Evolutionary conservation across 768 basidiomycete species (phyloP).

Genomic region (Tephrocybe rancida): DNA sequence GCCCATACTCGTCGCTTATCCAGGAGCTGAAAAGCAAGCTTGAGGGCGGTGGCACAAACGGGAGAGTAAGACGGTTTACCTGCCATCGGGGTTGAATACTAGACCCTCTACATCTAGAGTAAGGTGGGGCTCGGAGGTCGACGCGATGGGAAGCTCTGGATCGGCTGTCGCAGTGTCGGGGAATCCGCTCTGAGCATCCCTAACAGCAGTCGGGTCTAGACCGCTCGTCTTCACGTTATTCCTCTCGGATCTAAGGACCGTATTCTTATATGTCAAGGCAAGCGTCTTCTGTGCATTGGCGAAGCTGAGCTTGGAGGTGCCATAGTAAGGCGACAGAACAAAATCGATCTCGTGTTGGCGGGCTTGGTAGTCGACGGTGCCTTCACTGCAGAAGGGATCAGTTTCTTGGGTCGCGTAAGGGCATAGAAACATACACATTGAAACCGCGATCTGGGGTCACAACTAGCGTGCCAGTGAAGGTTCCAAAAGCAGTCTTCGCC

Average conservation of each 20-base stretch:
- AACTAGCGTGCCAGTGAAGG: constrained; percentile 48
- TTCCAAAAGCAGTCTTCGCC: constrained; percentile 30
- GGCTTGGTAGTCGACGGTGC: constrained; percentile 60
- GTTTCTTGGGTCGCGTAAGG: not conserved
- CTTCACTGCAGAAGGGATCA: constrained; percentile 34
- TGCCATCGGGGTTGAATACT: constrained; percentile 59
- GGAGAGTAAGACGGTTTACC: constrained; percentile 39
- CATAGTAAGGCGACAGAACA: constrained; percentile 57
- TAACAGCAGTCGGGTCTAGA: constrained; percentile 51
- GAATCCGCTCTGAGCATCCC: constrained; percentile 39
- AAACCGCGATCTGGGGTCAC: constrained; percentile 59
- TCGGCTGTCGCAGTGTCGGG: constrained; percentile 34
- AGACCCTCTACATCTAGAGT: constrained; percentile 63
- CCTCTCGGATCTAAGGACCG: constrained; percentile 52
- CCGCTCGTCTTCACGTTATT: constrained; percentile 52
- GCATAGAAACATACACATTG: constrained; percentile 45
- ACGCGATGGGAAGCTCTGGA: constrained; percentile 50
- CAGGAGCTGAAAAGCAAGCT: constrained; percentile 44
- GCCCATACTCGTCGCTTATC: constrained; percentile 73
- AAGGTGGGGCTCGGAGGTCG: constrained; percentile 43
- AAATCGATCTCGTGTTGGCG: constrained; percentile 65
- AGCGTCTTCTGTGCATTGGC: constrained; percentile 53
- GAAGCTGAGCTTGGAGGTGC: constrained; percentile 45
- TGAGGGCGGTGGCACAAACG: not conserved
- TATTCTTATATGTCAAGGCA: constrained; percentile 48